Base-by-base conservation (phyloP, 208 protist genomes). In the Leishmania tropica region DNA sequence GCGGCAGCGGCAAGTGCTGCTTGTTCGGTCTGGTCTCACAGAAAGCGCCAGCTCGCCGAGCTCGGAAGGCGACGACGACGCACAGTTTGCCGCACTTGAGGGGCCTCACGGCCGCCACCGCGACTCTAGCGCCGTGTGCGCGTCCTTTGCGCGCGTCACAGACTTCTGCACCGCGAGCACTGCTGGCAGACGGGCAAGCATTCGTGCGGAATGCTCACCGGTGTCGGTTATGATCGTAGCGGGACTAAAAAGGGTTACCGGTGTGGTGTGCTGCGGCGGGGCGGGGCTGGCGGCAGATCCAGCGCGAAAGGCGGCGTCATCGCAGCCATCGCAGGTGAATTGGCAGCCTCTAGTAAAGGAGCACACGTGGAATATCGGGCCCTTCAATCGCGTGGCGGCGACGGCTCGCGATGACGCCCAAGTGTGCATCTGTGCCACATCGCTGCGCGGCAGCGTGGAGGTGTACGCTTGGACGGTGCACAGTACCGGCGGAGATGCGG, bases 361-460 rank as follows among this genome's bases (percentile, higher is more conserved):
- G 56, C 74, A 85, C 64, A 79, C 72, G 21, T 85, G 82, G 82
- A 75, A 73, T 8, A 75, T 82, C 21, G 82, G 78, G 5, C 73
- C 82, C 35, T 81, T 85, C 17, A 79, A 53, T 21, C 28, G 62
- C 54, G 48, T 85, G 70, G 62, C 72, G 31, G 71, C 77, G 54
- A 68, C 64, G 37, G 47, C 73, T 4, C 37, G 45, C 3, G 28
- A 58, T 11, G 19, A 28, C 51, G 28, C 2, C 6, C 58, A 83
- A 17, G n/a, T 76, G 53, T 76, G 28, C 73, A 31, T 85, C 1
- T 85, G 82, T 37, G 82, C 64, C 65, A 71, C 82, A 17, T 68
- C 78, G 35, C 60, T n/a, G 8, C 58, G 31, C 56, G 48, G 71
- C 51, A 85, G 74, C 21, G 64, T 85, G 24, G 82, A 85, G 35